Percentiles rank a stretch among this genome's conserved stretches.
These are phyloP conservation scores for Lyophyllum semitale DNA, from an alignment of 768 basidiomycete species.

Conservation along the genomic window DNA sequence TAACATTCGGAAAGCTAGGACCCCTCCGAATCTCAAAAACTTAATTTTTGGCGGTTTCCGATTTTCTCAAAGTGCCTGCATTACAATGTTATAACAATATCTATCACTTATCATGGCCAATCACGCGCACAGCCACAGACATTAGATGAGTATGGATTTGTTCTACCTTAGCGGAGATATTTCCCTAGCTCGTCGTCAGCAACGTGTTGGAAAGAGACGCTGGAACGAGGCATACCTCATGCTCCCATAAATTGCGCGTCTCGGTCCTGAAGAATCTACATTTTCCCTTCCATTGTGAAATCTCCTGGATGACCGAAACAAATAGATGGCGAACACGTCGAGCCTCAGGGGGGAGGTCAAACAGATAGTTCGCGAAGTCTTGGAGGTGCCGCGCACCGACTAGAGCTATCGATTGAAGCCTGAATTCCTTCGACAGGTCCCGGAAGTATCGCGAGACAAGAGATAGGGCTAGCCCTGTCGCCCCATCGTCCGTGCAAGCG, in stretches of 20 bases:
- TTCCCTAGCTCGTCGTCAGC: neutral
- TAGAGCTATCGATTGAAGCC: constrained; percentile 31
- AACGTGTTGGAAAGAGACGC: neutral
- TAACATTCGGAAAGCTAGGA: too few species aligned
- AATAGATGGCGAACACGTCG: constrained; percentile 30
- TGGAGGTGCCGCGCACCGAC: constrained; percentile 24
- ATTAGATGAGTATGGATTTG: too few species aligned
- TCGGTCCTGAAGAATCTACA: neutral
- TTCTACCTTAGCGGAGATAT: too few species aligned
- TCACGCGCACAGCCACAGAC: too few species aligned
- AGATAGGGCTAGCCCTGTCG: constrained; percentile 36
- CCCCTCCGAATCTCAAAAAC: too few species aligned
- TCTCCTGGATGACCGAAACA: constrained; percentile 22
- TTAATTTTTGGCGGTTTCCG: too few species aligned
- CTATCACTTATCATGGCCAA: too few species aligned
- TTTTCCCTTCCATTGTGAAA: constrained; percentile 3
- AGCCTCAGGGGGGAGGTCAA: constrained; percentile 17
- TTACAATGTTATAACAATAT: too few species aligned
- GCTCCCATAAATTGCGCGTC: constrained; percentile 13
- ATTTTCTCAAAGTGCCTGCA: too few species aligned
- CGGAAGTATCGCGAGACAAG: constrained; percentile 33
- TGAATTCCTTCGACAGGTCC: constrained; percentile 23
- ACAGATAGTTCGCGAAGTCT: constrained; percentile 23
- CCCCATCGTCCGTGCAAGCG: constrained; percentile 37
- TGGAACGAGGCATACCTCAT: constrained; percentile 5